Percentiles rank a stretch among this genome's conserved stretches.
Evolutionary conservation across 2,329 filamentous ascomycete genomes (phyloP).

Genomic region (Chrysoporthe cubensis): DNA sequence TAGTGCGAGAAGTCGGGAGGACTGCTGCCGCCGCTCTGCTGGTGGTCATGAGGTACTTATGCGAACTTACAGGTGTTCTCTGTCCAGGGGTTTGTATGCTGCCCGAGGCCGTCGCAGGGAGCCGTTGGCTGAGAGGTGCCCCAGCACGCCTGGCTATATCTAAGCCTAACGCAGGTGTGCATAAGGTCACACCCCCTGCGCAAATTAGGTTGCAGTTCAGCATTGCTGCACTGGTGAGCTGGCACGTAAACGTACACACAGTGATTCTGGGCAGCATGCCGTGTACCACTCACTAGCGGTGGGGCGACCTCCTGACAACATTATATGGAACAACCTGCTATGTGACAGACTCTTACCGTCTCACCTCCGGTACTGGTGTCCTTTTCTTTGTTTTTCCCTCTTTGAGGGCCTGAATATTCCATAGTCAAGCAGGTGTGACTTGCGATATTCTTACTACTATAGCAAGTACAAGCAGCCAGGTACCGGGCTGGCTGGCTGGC

Average conservation of each 20-base stretch:
- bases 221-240: conserved; percentile 4
- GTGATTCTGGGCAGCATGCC: background rate
- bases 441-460: background rate
- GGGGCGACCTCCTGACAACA: background rate
- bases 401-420: background rate
- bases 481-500: background rate
- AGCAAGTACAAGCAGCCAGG: background rate
- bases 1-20: background rate
- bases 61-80: too few species aligned
- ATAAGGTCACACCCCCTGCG: background rate
- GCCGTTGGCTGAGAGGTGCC: conserved; percentile 1
- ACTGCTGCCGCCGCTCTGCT: too few species aligned
- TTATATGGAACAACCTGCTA: background rate
- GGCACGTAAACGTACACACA: background rate
- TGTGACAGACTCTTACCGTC: too few species aligned
- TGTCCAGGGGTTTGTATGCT: background rate
- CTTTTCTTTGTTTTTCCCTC: too few species aligned
- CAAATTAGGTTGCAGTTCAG: conserved; percentile 7
- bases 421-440: background rate
- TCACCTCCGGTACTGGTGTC: too few species aligned
- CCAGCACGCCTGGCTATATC: background rate
- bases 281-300: background rate
- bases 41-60: too few species aligned
- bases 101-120: background rate
- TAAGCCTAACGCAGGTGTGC: conserved; percentile 5